Base-by-base conservation (phyloP, 768 basidiomycete species). In the Leccinellum albellum region DNA sequence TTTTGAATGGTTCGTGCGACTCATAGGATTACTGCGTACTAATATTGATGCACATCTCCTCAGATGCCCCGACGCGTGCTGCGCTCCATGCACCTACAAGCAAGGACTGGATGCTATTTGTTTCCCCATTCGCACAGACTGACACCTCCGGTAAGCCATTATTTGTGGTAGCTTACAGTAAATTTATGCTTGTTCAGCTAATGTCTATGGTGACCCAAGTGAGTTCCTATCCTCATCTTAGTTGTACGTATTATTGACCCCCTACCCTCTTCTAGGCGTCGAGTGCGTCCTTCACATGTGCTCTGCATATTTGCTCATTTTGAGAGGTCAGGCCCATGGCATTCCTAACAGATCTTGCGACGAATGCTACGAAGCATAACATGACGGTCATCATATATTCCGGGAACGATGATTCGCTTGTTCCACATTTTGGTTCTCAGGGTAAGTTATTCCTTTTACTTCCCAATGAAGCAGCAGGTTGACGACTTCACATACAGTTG, bases 41-140 rank as follows among this genome's bases (percentile, higher is more conserved):
- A 82, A 85, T 61, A 21, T 33, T 44, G 48, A 53, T 14, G 1
- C 26, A 28, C 20, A 20, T 37, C 45, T 3, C 29, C 28, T 21
- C 54, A 86, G 84, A 86, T 63, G 71, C 75, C 29, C 73, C 65
- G 29, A 81, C 79, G 12, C 75, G 81, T 47, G 73, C 76, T 37
- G 87, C 87, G 0, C 66, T 90, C 23, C 87, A 90, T 67, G 87
- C 87, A 1, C 87, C 88, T 3, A 81, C 78, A 4, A 87, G 81
- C 67, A 82, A 81, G 62, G 65, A 80, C 33, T 81, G 79, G 79
- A n/a, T 29, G 1, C 49, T 61, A 13, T 51, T 61, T 28, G 66
- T 70, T 48, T 40, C 61, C 52, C 44, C 66, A 4, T 72, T 76
- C 55, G 60, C 50, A 42, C 55, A 60, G 2, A 33, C 17, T 1